These are phyloP conservation scores for Microbotryum lychnidis-dioicae DNA, from an alignment of 1,284 basidiomycete genomes.

Conservation along the genomic window DNA sequence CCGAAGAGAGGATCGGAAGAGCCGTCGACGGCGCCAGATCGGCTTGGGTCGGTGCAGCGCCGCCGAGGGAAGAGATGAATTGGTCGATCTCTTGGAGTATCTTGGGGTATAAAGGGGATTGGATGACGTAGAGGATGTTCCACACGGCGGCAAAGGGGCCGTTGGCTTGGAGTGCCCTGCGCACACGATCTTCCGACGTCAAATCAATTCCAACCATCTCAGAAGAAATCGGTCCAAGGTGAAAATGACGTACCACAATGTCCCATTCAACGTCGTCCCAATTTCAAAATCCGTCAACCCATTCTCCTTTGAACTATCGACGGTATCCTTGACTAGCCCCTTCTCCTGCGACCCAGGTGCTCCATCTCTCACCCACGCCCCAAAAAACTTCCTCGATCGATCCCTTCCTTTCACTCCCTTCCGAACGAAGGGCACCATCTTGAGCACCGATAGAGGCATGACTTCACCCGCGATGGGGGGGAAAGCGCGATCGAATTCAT, in stretches of 20 bases:
- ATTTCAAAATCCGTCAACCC: slow-evolving; percentile 32
- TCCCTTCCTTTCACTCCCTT: slow-evolving; percentile 28
- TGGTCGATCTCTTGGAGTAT: slow-evolving; percentile 36
- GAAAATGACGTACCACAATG: neutral
- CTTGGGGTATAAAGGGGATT: slow-evolving; percentile 28
- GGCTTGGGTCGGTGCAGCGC: slow-evolving; percentile 4
- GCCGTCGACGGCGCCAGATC: slow-evolving; percentile 23
- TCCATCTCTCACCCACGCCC: slow-evolving; percentile 31
- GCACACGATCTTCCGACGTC: slow-evolving; percentile 11
- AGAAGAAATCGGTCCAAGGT: neutral
- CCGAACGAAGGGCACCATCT: slow-evolving; percentile 15
- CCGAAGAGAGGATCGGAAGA: slow-evolving; percentile 35
- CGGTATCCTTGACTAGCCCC: slow-evolving; percentile 29
- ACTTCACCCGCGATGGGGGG: slow-evolving; percentile 36
- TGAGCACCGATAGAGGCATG: slow-evolving; percentile 19
- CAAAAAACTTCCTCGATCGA: slow-evolving; percentile 32
- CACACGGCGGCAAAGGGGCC: slow-evolving; percentile 38
- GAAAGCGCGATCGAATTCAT: slow-evolving; percentile 38
- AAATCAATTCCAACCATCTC: no score
- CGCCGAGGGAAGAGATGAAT: neutral
- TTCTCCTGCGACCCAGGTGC: slow-evolving; percentile 21
- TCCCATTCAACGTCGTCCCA: slow-evolving; percentile 17
- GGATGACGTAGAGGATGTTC: slow-evolving; percentile 36
- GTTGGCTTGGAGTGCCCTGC: slow-evolving; percentile 41
- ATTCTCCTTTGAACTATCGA: slow-evolving; percentile 19